These are phyloP conservation scores for Dictyostelium purpureum DNA, from an alignment of 78 protist species.

Conservation along the genomic window DNA sequence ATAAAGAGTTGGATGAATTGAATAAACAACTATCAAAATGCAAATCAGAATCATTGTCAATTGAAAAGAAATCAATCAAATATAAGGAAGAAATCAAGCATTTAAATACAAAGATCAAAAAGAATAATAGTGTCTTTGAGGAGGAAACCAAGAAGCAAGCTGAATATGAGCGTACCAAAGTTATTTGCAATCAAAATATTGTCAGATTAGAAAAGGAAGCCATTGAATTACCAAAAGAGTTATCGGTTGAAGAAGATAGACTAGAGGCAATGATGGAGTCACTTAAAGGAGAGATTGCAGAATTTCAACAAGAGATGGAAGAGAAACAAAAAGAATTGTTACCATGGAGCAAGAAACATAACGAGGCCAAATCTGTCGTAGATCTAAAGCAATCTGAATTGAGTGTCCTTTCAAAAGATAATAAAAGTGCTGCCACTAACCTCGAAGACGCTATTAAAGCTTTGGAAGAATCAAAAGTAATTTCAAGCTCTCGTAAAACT, in stretches of 20 bases:
- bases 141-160: conserved; percentile 54
- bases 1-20: conserved; percentile 10
- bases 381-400: conserved; percentile 78
- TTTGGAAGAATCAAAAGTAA: conserved; percentile 19
- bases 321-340: conserved; percentile 80
- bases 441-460: conserved; percentile 48
- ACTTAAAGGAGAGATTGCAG: conserved; percentile 74
- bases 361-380: conserved; percentile 19
- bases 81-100: conserved; percentile 65
- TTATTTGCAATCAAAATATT: neutral
- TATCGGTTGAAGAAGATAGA: conserved; percentile 50
- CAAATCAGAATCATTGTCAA: conserved; percentile 3
- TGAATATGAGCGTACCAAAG: neutral
- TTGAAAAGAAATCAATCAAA: conserved; percentile 13
- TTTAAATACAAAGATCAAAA: conserved; percentile 42
- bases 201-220: conserved; percentile 18
- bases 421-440: conserved; percentile 5
- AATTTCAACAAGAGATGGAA: conserved; percentile 85
- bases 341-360: conserved; percentile 66
- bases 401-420: conserved; percentile 42
- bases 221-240: neutral
- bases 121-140: neutral
- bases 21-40: neutral
- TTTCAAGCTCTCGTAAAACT: neutral
- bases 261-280: conserved; percentile 73